Evolutionary conservation across 2,329 filamentous ascomycete genomes (phyloP), one percentile per base, ranked within the genome.

Genomic region (Clonostachys byssicola): DNA sequence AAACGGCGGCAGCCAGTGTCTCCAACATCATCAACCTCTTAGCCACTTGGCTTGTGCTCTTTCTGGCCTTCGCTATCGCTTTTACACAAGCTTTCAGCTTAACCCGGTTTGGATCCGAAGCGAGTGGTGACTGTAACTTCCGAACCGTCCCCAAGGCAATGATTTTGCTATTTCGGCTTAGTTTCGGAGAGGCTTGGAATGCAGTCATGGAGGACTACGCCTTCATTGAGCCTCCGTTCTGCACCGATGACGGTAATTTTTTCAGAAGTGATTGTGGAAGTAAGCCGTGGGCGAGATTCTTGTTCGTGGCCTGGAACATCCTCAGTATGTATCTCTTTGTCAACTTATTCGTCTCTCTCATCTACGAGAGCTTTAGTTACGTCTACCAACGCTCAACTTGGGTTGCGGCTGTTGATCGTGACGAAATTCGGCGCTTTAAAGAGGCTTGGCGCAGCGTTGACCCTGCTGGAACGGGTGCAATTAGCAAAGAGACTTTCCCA

Each of bases 251-350:
- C 35, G 60, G 71, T 1, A 77, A 78, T 38, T 96, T 96, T 66
- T 92, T 91, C 59, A 73, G 88, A 40, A 94, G 90, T 58, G 95
- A 99, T 67, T 99, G 94, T 60, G 94, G 94, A 49, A 96, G 92
- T 68, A 80, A 84, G 44, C 80, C 83, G 38, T 99, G 94, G 91
- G 91, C 94, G 8, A 80, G 91, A 45, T 82, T 85, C 34, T 75
- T 99, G 10, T 99, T 99, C 72, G 91, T 97, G 49, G 83, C 87
- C 5, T 99, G 94, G 94, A 99, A 99, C 72, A 92, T 99, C 59
- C 80, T 99, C 67, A 97, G 92, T 87, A 99, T 99, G 94, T 99
- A 99, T 70, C 95, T 99, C 60, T 99, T 99, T 60, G 92, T 97
- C 61, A 96, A 92, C 61, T 73, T 99, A 62, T 99, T 99, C 66